Conservation (phyloP, 2,329 filamentous ascomycete species). For the Colletotrichum sp. region DNA sequence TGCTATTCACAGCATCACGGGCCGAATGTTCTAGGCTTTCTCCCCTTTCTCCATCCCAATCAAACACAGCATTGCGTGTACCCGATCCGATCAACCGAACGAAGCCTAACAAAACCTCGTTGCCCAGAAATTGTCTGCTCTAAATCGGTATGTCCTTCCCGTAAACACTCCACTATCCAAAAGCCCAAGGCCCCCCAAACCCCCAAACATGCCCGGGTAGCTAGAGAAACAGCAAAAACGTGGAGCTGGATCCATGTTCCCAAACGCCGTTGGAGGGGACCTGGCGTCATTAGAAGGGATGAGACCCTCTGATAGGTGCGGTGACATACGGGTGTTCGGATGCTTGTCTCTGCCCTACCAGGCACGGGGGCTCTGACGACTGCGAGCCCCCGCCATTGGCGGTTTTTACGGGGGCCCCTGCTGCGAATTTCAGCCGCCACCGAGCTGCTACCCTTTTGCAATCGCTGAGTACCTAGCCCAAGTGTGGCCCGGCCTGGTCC, state of each 20-base stretch:
- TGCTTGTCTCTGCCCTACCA: constrained; percentile 23
- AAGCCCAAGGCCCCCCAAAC: neutral
- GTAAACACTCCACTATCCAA: neutral
- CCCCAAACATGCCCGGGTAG: neutral
- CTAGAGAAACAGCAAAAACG: neutral
- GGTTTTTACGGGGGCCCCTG: constrained; percentile 1
- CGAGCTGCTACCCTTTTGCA: neutral
- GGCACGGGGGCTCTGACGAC: constrained; percentile 13
- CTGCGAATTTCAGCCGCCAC: neutral
- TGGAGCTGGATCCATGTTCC: constrained; percentile 8
- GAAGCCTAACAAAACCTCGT: neutral
- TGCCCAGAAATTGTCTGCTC: neutral
- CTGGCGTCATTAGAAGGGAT: constrained; percentile 17
- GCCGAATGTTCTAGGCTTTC: neutral
- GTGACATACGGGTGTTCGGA: constrained; percentile 14
- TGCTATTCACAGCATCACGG: neutral
- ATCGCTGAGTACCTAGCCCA: neutral
- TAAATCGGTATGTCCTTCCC: neutral
- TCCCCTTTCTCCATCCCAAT: neutral
- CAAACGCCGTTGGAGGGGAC: constrained; percentile 13
- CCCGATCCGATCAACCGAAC: neutral
- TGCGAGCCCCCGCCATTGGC: constrained; percentile 7
- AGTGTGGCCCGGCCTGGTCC: neutral
- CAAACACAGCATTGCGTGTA: constrained; percentile 1
- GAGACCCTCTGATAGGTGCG: constrained; percentile 13